These are phyloP conservation scores for Moesziomyces parantarcticus DNA, from an alignment of 1,284 basidiomycete species.

Conservation along the genomic window DNA sequence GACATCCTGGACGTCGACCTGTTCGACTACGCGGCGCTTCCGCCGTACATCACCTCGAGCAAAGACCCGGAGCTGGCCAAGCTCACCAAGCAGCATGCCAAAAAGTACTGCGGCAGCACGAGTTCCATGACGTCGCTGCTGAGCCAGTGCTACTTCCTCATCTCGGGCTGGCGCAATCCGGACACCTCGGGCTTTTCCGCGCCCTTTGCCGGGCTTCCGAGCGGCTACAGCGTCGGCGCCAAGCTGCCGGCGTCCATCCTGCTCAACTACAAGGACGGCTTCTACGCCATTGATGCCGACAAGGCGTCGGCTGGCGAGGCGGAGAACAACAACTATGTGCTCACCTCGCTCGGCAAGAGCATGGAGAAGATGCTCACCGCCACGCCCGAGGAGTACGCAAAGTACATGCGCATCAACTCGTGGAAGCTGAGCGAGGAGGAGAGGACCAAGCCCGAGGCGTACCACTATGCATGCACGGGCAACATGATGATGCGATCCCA, in stretches of 20 bases:
- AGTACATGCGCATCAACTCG: conserved; percentile 72
- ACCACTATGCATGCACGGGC: conserved; percentile 73
- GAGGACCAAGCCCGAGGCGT: conserved; percentile 67
- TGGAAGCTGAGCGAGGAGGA: conserved; percentile 66
- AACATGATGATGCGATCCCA: conserved; percentile 93
- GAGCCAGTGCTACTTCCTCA: conserved; percentile 83
- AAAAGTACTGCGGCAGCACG: conserved; percentile 85
- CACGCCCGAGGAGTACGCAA: conserved; percentile 75
- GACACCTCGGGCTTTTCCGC: conserved; percentile 63
- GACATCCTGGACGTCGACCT: conserved; percentile 82
- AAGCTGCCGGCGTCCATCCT: conserved; percentile 80
- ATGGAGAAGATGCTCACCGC: conserved; percentile 89
- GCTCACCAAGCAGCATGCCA: conserved; percentile 75
- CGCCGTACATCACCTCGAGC: conserved; percentile 83
- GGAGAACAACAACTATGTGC: conserved; percentile 64
- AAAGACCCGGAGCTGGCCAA: conserved; percentile 78
- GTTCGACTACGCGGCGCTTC: conserved; percentile 86
- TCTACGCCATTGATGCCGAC: conserved; percentile 84
- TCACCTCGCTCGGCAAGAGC: conserved; percentile 77
- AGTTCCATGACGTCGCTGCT: conserved; percentile 88
- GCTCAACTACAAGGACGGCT: conserved; percentile 71
- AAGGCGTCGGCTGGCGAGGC: conserved; percentile 65
- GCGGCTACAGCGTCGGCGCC: conserved; percentile 81
- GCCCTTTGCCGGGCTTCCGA: conserved; percentile 75
- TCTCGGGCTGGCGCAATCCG: conserved; percentile 66